Evolutionary conservation across 768 basidiomycete genomes (phyloP), one percentile per base, ranked within the genome.

Genomic region (Pleurotus sapidus): DNA sequence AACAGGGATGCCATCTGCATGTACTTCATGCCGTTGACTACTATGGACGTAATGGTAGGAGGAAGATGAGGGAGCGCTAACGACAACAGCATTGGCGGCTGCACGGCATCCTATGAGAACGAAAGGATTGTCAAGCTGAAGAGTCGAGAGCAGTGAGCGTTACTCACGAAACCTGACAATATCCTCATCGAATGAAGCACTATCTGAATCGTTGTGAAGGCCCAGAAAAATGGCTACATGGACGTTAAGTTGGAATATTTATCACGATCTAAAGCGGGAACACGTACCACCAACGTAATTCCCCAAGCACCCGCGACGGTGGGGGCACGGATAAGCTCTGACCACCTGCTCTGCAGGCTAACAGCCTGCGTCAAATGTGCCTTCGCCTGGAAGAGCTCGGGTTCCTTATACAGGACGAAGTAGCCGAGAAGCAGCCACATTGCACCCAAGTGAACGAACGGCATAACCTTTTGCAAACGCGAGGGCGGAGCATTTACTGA

Each of bases 191-290:
- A 90, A 63, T 92, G 89, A 45, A 93, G 65, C 17, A 78, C 77
- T 20, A 92, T 75, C 61, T 92, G 82, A 3, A 93, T 67, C 0
- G 91, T 87, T 39, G 83, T 81, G 59, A 93, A 92, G 6, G 82
- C 86, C 88, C 88, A 91, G 68, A 93, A 89, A 73, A 93, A 89
- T 1, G 89, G 85, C 90, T 92, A 60, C 30, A 34, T 15, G 40
- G 38, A 17, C 43, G 38, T 30, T 27, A 15, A 47, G 47, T 55
- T 30, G 40, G 55, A 7, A 51, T 56, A 45, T 8, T 3, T n/a
- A 39, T 25, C 20, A 57, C 3, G 15, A 49, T 6, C 15, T 24
- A 47, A 39, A 24, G 5, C 38, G 40, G 37, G 17, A 55, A 34
- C 8, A 75, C 86, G 60, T 63, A 89, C 88, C 70, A 87, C 76